phyloP scores from a whole-genome alignment of 1,139 yeast genomes.

The Debaryomycetaceae sp. region DNA sequence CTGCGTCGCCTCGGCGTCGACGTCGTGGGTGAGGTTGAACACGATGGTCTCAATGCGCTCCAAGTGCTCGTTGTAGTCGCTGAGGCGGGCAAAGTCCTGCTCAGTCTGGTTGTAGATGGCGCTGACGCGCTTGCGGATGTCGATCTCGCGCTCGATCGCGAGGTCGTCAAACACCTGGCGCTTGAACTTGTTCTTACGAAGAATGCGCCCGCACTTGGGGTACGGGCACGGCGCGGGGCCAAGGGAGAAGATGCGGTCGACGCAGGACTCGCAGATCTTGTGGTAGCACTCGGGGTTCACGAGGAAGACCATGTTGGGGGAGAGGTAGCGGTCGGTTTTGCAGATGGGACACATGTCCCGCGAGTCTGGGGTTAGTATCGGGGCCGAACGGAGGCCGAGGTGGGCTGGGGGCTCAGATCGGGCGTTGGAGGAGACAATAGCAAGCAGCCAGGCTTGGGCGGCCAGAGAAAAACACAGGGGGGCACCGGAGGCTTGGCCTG shows the following conservation, averaged over 20 bases:
- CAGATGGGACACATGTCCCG: constrained; percentile 96
- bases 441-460: too few species aligned
- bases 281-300: constrained; percentile 98
- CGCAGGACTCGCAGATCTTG: constrained; percentile 95
- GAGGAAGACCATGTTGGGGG: constrained; percentile 88
- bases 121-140: constrained; percentile 74
- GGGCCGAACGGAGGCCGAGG: too few species aligned
- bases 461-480: too few species aligned
- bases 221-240: constrained; percentile 99
- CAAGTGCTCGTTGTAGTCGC: constrained; percentile 68
- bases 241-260: constrained; percentile 83
- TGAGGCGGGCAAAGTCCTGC: constrained; percentile 60
- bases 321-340: constrained; percentile 88
- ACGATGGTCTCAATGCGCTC: constrained; percentile 82
- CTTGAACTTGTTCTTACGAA: constrained; percentile 86
- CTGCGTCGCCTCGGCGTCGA: constrained; percentile 72
- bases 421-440: too few species aligned
- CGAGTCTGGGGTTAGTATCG: too few species aligned
- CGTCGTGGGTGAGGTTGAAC: constrained; percentile 66
- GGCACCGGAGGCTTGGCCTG: too few species aligned
- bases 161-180: constrained; percentile 90
- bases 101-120: constrained; percentile 77
- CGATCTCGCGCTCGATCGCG: constrained; percentile 85
- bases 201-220: constrained; percentile 81
- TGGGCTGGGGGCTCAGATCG: too few species aligned